Evolutionary conservation across 805 yeast species (phyloP).

Genomic region (Ogataea methylovora): DNA sequence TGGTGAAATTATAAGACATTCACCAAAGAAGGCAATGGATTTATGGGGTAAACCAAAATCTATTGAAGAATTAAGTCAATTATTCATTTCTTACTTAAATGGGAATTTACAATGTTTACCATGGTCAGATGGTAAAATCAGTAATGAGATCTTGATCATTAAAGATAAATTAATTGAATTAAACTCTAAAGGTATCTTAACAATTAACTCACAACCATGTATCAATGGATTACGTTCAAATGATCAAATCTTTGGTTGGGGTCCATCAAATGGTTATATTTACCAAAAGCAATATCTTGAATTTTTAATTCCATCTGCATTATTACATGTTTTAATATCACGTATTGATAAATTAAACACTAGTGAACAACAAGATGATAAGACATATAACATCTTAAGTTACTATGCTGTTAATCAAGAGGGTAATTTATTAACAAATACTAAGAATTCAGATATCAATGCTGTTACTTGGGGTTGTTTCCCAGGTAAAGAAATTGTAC

Average conservation of each 20-base stretch:
- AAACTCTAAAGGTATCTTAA: constrained; percentile 61
- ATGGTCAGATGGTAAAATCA: constrained; percentile 91
- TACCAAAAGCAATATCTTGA: constrained; percentile 93
- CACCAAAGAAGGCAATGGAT: constrained; percentile 70
- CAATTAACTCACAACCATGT: constrained; percentile 93
- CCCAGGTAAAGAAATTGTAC: constrained; percentile 91
- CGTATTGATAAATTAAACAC: constrained; percentile 39
- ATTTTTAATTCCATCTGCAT: constrained; percentile 60
- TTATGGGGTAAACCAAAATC: constrained; percentile 81
- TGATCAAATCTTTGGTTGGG: constrained; percentile 84
- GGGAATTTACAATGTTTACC: constrained; percentile 76
- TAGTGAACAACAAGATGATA: constrained; percentile 23
- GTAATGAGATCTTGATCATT: constrained; percentile 64
- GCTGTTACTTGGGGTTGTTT: constrained; percentile 99
- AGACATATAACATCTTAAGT: constrained; percentile 49
- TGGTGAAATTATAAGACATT: constrained; percentile 72
- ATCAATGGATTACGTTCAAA: constrained; percentile 71
- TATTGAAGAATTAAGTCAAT: constrained; percentile 48
- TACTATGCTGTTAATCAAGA: constrained; percentile 66
- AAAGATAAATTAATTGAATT: constrained; percentile 51
- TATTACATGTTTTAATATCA: constrained; percentile 28
- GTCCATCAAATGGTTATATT: constrained; percentile 87
- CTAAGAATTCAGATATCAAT: constrained; percentile 69
- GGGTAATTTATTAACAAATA: constrained; percentile 58
- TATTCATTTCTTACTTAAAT: constrained; percentile 62